A percentile compares a stretch with the other conserved stretches of the same genome.
These are phyloP conservation scores for Picea glauca DNA, from an alignment of 75 land plant species.

Conservation along the genomic window DNA sequence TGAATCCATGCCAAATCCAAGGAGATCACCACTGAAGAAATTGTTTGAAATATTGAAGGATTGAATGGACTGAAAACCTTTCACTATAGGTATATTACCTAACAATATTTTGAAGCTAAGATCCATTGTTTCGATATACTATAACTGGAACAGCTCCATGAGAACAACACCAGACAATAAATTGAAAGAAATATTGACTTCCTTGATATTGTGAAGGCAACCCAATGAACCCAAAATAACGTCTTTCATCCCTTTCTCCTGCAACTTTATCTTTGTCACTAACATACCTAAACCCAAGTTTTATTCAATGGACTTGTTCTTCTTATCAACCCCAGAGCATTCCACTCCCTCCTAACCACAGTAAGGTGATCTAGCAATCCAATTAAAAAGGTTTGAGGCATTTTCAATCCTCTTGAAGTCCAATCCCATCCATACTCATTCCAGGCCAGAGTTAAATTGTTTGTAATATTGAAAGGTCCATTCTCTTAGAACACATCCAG, in stretches of 20 bases:
- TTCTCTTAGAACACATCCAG: slow-evolving; percentile 96
- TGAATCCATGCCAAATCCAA: not conserved
- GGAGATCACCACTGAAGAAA: slow-evolving; percentile 11
- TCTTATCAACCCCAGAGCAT: not conserved
- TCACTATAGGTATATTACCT: slow-evolving; percentile 15
- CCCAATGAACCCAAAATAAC: slow-evolving; percentile 18
- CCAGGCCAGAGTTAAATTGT: not conserved
- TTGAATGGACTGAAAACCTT: slow-evolving; percentile 14
- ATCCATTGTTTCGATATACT: slow-evolving; percentile 23
- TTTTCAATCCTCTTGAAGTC: not conserved
- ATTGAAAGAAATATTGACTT: slow-evolving; percentile 38
- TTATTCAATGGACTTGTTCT: not conserved
- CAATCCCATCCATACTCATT: not conserved
- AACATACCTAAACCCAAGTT: not conserved
- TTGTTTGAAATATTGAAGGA: slow-evolving; percentile 27
- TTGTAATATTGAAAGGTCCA: slow-evolving; percentile 84
- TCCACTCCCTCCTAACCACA: slow-evolving; percentile 26
- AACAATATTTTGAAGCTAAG: slow-evolving; percentile 32
- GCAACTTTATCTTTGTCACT: slow-evolving; percentile 17
- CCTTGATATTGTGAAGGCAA: slow-evolving; percentile 18
- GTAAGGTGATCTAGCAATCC: slow-evolving; percentile 5
- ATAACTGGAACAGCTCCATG: slow-evolving; percentile 12
- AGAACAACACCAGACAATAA: slow-evolving; percentile 22
- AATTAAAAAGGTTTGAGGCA: not conserved
- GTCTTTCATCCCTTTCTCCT: slow-evolving; percentile 16